Evolutionary conservation across 2,329 filamentous ascomycete species (phyloP), one percentile per base, ranked within the genome.

Genomic region (Talaromyces piceae): DNA sequence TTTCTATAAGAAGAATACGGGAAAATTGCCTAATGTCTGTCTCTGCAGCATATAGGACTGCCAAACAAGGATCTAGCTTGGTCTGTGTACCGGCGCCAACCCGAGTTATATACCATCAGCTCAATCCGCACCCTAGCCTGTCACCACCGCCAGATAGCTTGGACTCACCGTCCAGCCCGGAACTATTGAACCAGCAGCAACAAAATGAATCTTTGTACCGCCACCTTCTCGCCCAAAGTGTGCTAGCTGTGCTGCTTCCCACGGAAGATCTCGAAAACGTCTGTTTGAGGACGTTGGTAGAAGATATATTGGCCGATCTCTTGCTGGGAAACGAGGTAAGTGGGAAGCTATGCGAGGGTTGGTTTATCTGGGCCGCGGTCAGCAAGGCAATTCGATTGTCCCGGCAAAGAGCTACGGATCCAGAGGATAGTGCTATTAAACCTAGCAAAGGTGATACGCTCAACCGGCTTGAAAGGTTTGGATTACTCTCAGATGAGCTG

Each of bases 181-280:
- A 72, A 20, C 77, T 76, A 41, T 65, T 77, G 44, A 66, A 75
- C 53, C 74, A 80, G 51, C 90, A 95, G 71, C 74, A 76, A 52
- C 80, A 86, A 55, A 91, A 90, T 62, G 93, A 97, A 72, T 77
- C 78, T 23, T 77, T 82, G 43, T 97, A 96, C 75, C 86, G 91
- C 59, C 88, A 95, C 64, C 75, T 97, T 51, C 77, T 97, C n/a
- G 85, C 91, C 13, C 84, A 91, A 63, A 88, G 86, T 26, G 77
- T 90, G 31, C 74, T 98, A 55, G 85, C 88, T 22, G 77, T 95
- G 48, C 78, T 98, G 13, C 77, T 98, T 18, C 93, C 93, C 8
- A 93, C 90, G 13, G 91, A 97, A 63, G 91, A 97, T 66, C 75
- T 97, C 33, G 83, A 91, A 62, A 97, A 95, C 66, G 82, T 82